phyloP scores from a whole-genome alignment of 2,329 filamentous ascomycete genomes.

The Tricladium varicosporioides region DNA sequence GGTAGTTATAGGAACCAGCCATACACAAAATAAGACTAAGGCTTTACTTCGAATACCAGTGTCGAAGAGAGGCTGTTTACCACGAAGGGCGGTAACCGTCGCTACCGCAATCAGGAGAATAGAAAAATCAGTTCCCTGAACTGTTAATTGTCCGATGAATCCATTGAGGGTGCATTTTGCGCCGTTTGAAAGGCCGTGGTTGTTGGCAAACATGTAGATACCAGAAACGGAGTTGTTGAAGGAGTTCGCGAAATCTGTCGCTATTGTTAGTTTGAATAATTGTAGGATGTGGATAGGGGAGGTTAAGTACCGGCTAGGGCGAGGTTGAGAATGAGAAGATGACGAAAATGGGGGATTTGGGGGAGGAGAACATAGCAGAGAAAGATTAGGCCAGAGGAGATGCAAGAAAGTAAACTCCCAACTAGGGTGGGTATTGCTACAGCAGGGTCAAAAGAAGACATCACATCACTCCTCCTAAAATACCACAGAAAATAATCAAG shows the following conservation, averaged over 20 bases:
- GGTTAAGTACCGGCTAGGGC: conserved; percentile 2
- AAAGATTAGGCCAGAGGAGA: conserved; percentile 5
- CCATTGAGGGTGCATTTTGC: conserved; percentile 2
- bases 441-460: neutral
- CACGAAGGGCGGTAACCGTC: neutral
- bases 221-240: conserved; percentile 5
- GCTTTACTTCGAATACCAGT: conserved; percentile 1
- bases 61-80: neutral
- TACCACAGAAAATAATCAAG: too few relatives aligned
- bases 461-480: too few relatives aligned
- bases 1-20: conserved; percentile 1
- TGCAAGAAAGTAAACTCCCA: conserved; percentile 7
- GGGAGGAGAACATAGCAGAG: conserved; percentile 8
- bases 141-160: conserved; percentile 3
- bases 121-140: conserved; percentile 5
- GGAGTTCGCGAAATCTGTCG: conserved; percentile 4
- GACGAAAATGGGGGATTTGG: conserved; percentile 11
- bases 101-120: conserved; percentile 5
- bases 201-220: neutral
- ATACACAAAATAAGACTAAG: neutral
- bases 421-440: conserved; percentile 5
- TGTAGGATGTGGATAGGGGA: neutral
- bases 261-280: neutral
- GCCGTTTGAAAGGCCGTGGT: neutral
- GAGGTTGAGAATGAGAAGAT: conserved; percentile 6